Percentiles rank a stretch among this genome's conserved stretches.
Conservation (phyloP, 2,329 filamentous ascomycete genomes). For the Hypomyces rosellus region DNA sequence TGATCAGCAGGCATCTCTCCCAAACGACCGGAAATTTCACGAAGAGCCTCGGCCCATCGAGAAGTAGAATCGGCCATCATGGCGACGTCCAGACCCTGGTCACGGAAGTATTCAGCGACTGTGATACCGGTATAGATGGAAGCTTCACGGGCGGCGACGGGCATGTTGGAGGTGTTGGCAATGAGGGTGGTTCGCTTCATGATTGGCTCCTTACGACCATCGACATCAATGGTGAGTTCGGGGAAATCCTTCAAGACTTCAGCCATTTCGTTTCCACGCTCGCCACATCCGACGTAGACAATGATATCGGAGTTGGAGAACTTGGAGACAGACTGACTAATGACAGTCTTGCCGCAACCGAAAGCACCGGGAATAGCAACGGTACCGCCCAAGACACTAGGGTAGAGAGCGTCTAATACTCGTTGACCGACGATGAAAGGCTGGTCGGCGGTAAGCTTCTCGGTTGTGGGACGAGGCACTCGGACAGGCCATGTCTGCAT, state of each 20-base stretch:
- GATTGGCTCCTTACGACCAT: conserved; percentile 94
- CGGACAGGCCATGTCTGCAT: conserved; percentile 99
- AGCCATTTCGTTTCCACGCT: conserved; percentile 98
- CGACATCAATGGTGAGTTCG: conserved; percentile 89
- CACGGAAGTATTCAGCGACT: conserved; percentile 92
- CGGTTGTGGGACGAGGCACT: conserved; percentile 84
- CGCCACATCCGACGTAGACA: conserved; percentile 86
- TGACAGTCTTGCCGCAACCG: conserved; percentile 98
- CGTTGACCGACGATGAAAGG: conserved; percentile 96
- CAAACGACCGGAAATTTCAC: conserved; percentile 96
- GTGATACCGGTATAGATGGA: conserved; percentile 98
- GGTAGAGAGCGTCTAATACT: conserved; percentile 93
- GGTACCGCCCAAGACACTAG: conserved; percentile 92
- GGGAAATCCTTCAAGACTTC: conserved; percentile 99
- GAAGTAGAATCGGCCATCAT: conserved; percentile 99
- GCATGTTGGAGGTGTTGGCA: conserved; percentile 99
- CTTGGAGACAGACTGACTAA: conserved; percentile 96
- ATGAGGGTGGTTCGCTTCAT: conserved; percentile 99
- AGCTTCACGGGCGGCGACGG: conserved; percentile 93
- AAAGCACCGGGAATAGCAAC: conserved; percentile 98
- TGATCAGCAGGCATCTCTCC: conserved; percentile 99
- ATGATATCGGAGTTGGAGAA: conserved; percentile 99
- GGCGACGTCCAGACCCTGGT: conserved; percentile 93
- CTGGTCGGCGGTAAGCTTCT: conserved; percentile 82
- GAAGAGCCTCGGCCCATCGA: conserved; percentile 95